Evolutionary conservation across 768 basidiomycete genomes (phyloP).

Genomic region (Hericium coralloides): DNA sequence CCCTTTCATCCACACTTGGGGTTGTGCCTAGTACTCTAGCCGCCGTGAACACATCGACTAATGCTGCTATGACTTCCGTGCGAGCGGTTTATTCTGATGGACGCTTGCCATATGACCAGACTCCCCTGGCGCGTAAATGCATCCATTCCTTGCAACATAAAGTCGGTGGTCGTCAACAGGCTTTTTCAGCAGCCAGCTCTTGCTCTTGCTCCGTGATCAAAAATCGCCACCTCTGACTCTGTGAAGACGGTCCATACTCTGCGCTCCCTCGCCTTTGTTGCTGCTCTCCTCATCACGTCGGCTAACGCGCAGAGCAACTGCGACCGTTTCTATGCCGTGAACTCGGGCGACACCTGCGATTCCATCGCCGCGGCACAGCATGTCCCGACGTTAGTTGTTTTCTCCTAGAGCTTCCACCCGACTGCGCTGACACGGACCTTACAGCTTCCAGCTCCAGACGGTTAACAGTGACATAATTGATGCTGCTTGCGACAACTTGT

Average conservation of each 20-base stretch:
- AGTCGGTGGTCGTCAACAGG: not conserved
- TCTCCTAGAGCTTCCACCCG: not conserved
- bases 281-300: not conserved
- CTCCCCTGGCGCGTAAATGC: not conserved
- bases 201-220: not conserved
- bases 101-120: no score
- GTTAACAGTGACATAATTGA: constrained; percentile 42
- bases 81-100: no score
- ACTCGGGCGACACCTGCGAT: constrained; percentile 56
- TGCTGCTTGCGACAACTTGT: constrained; percentile 53
- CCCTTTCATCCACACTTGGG: no score
- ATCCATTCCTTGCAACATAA: not conserved
- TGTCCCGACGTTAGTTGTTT: constrained; percentile 49
- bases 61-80: no score
- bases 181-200: not conserved
- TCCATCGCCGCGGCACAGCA: constrained; percentile 51
- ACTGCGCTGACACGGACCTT: constrained; percentile 1
- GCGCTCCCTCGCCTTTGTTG: not conserved
- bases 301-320: constrained; percentile 28
- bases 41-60: no score
- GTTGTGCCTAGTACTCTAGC: no score
- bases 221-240: not conserved
- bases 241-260: not conserved
- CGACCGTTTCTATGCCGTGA: constrained; percentile 51
- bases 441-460: constrained; percentile 65